phyloP scores from a whole-genome alignment of 768 basidiomycete genomes.

The Vishniacozyma victoriae region DNA sequence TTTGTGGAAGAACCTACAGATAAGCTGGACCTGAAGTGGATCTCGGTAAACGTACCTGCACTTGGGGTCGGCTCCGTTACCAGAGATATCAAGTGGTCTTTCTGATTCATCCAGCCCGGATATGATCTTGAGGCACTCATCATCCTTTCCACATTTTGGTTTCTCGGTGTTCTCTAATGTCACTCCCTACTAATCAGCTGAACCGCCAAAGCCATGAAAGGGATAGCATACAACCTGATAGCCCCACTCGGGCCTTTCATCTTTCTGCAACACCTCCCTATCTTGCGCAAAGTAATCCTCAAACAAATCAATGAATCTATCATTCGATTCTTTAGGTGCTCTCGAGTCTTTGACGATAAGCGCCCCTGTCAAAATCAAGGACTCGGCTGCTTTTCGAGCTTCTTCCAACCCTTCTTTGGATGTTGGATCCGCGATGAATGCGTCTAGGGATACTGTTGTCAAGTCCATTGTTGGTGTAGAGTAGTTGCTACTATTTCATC shows the following conservation, averaged over 20 bases:
- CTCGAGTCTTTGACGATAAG: constrained; percentile 78
- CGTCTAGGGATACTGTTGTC: constrained; percentile 30
- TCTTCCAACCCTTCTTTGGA: constrained; percentile 11
- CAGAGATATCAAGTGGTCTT: constrained; percentile 65
- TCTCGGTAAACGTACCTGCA: constrained; percentile 58
- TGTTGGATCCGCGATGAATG: constrained; percentile 27
- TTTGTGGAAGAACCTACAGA: constrained; percentile 48
- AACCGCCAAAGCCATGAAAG: not conserved
- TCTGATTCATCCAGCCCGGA: constrained; percentile 67
- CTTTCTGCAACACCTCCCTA: constrained; percentile 57
- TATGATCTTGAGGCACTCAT: constrained; percentile 76
- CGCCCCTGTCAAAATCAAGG: constrained; percentile 77
- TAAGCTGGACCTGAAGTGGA: not conserved
- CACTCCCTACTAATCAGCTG: constrained; percentile 56
- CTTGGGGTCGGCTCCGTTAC: constrained; percentile 75
- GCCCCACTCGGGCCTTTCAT: constrained; percentile 76
- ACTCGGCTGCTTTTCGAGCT: constrained; percentile 64
- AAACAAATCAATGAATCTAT: constrained; percentile 73
- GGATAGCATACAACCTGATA: constrained; percentile 65
- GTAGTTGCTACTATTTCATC: too few relatives aligned
- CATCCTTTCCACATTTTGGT: constrained; percentile 55
- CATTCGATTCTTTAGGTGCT: constrained; percentile 75
- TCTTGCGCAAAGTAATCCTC: constrained; percentile 90
- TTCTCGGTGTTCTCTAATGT: constrained; percentile 97
- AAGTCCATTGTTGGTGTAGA: too few relatives aligned